A percentile compares a stretch with the other conserved stretches of the same genome.
Conservation (phyloP, 257 asterid genomes). For the Capsicum chinense region DNA sequence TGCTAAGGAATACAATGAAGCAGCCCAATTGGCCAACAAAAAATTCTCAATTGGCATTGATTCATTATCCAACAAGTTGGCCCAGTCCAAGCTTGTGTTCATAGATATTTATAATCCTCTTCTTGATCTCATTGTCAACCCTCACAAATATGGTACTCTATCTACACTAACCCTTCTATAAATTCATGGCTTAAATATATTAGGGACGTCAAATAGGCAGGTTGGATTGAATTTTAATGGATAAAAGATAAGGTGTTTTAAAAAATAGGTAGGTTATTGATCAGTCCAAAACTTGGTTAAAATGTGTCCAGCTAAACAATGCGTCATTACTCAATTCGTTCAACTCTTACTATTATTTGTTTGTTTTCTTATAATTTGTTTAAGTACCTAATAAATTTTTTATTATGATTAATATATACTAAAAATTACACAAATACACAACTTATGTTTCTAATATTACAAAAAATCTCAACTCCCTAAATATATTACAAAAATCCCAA, state of each 20-base stretch:
- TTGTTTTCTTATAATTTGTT: not conserved
- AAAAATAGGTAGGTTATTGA: not conserved
- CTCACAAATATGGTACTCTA: slow-evolving; percentile 45
- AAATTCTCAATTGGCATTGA: slow-evolving; percentile 39
- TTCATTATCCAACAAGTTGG: slow-evolving; percentile 34
- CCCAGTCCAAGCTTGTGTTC: slow-evolving; percentile 35
- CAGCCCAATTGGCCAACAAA: slow-evolving; percentile 46
- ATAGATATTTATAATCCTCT: slow-evolving; percentile 43
- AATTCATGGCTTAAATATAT: not conserved
- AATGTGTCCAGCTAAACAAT: not conserved
- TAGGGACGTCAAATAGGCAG: not conserved
- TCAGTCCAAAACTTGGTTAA: not conserved
- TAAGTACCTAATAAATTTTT: not conserved
- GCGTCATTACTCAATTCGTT: not conserved
- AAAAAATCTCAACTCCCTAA: no score
- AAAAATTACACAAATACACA: no score
- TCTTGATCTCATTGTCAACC: slow-evolving; percentile 42
- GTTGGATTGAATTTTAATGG: not conserved
- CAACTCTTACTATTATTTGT: not conserved
- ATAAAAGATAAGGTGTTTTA: not conserved
- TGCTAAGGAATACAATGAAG: slow-evolving; percentile 42
- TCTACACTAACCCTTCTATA: not conserved
- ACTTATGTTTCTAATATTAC: no score
- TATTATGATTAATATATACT: not conserved
- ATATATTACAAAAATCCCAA: no score